Base-by-base conservation (phyloP, 306 rosid species). In the Morella rubra region DNA sequence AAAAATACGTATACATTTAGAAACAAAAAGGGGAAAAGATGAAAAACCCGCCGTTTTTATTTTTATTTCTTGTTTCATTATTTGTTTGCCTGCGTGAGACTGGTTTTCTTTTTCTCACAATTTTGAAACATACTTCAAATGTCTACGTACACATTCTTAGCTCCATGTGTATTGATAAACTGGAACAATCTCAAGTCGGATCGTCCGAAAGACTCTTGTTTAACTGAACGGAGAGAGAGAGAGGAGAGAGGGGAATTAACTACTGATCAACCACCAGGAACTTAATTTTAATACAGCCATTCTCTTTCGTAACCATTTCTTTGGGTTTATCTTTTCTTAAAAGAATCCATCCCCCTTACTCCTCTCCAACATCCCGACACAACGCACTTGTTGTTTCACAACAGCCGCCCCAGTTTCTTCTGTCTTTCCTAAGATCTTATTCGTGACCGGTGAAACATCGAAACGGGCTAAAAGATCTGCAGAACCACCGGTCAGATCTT, bases 391-490 rank as follows among this genome's bases (percentile, higher is more conserved):
- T 71, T 66, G 69, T 66, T 51, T 77, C 40, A 49, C 56, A 69
- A 42, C 70, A 40, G 75, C 86, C 66, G 76, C 80, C 69, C 77
- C 44, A 55, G 54, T 59, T 45, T 75, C 49, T 40, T 71, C 37
- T n/a, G 19, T 46, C 59, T 70, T 20, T 65, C 27, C 10, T 59
- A 27, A 44, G 84, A 83, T 80, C 83, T 68, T 76, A 27, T 71
- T 44, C 73, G 81, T 79, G 79, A 19, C 45, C 56, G 56, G 54
- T 79, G 66, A 2, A 64, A 44, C 16, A 27, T 72, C 82, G 69
- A 76, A 80, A 62, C 69, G 67, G 67, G 68, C 75, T 82, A 58
- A 59, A 79, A 75, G 86, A 84, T 84, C 89, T 77, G 71, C n/a
- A 49, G 40, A 73, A 41, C 11, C 41, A 69, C 52, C 41, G 22